Conservation (phyloP, 2,329 filamentous ascomycete genomes). For the Xylariaceae sp. region DNA sequence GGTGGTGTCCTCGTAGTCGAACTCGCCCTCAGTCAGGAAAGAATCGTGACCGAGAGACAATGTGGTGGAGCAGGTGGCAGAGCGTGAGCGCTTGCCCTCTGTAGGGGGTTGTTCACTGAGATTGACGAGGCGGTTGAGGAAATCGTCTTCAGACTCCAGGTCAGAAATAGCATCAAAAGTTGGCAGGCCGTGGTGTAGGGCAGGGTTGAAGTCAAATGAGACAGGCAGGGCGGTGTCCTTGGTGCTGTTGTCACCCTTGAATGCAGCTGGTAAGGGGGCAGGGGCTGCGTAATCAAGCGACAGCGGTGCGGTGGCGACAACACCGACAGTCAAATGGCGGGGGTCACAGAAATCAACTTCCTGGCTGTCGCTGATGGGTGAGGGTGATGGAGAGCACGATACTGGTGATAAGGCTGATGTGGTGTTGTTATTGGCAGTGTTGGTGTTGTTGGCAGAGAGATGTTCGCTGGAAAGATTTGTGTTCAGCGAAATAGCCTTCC, state of each 20-base stretch:
- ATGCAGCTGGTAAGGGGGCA: slow-evolving; percentile 60
- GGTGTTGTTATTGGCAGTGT: slow-evolving; percentile 15
- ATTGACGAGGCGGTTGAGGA: slow-evolving; percentile 69
- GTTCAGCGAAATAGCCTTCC: slow-evolving; percentile 56
- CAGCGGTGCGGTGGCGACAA: slow-evolving; percentile 46
- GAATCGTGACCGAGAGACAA: slow-evolving; percentile 70
- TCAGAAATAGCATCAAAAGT: slow-evolving; percentile 84
- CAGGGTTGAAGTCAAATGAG: slow-evolving; percentile 51
- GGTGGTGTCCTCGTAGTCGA: slow-evolving; percentile 68
- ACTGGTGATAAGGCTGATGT: slow-evolving; percentile 7
- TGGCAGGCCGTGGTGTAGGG: slow-evolving; percentile 58
- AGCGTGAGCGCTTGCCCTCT: slow-evolving; percentile 66
- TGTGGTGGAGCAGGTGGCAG: slow-evolving; percentile 63
- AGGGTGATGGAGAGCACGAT: slow-evolving; percentile 74
- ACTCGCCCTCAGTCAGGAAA: slow-evolving; percentile 69
- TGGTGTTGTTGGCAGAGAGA: slow-evolving; percentile 56
- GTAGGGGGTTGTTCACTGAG: slow-evolving; percentile 52
- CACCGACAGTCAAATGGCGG: slow-evolving; percentile 74
- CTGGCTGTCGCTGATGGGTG: slow-evolving; percentile 71
- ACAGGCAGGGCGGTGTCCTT: slow-evolving; percentile 43
- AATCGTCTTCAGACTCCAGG: slow-evolving; percentile 87
- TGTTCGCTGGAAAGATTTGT: slow-evolving; percentile 63
- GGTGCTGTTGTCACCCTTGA: slow-evolving; percentile 47
- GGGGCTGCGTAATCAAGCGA: slow-evolving; percentile 62
- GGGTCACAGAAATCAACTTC: slow-evolving; percentile 89